These are phyloP conservation scores for Calonectria pteridis DNA, from an alignment of 2,329 filamentous ascomycete genomes.

Conservation along the genomic window DNA sequence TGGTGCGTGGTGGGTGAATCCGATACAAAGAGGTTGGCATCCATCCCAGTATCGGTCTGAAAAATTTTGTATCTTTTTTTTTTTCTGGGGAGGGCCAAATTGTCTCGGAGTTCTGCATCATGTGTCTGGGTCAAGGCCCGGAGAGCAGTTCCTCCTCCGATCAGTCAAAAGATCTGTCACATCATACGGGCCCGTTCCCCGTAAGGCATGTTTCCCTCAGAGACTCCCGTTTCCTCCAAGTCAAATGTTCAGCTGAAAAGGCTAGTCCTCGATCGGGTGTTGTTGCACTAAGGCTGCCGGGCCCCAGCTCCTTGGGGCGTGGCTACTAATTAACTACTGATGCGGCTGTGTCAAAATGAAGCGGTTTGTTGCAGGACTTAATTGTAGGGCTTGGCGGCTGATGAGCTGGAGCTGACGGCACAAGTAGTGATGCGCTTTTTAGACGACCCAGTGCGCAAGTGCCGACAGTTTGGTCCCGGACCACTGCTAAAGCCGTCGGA, in stretches of 20 bases:
- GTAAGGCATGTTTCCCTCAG: not conserved
- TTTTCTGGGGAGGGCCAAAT: not conserved
- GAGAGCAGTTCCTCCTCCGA: not conserved
- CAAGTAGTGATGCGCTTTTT: not conserved
- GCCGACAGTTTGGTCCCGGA: slow-evolving; percentile 10
- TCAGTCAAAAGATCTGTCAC: slow-evolving; percentile 22
- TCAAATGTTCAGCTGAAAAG: slow-evolving; percentile 9
- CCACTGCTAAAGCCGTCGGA: slow-evolving; percentile 6
- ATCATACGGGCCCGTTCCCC: not conserved
- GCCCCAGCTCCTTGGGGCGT: slow-evolving; percentile 23
- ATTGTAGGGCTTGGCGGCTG: slow-evolving; percentile 20
- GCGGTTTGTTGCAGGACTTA: slow-evolving; percentile 20
- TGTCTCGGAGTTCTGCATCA: slow-evolving; percentile 14
- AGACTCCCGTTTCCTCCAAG: slow-evolving; percentile 3
- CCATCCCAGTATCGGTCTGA: slow-evolving; percentile 6
- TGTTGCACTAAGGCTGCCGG: slow-evolving; percentile 21
- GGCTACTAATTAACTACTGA: slow-evolving; percentile 22
- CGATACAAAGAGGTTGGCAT: not conserved
- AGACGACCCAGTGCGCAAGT: slow-evolving; percentile 5
- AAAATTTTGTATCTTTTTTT: not conserved
- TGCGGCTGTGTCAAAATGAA: slow-evolving; percentile 18
- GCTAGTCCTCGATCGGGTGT: slow-evolving; percentile 5
- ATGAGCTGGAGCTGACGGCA: slow-evolving; percentile 13
- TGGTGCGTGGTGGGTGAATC: not conserved
- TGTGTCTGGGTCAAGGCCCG: slow-evolving; percentile 6